Conservation (phyloP, 345 rosid species). For the Arabidopsis arenosa region DNA sequence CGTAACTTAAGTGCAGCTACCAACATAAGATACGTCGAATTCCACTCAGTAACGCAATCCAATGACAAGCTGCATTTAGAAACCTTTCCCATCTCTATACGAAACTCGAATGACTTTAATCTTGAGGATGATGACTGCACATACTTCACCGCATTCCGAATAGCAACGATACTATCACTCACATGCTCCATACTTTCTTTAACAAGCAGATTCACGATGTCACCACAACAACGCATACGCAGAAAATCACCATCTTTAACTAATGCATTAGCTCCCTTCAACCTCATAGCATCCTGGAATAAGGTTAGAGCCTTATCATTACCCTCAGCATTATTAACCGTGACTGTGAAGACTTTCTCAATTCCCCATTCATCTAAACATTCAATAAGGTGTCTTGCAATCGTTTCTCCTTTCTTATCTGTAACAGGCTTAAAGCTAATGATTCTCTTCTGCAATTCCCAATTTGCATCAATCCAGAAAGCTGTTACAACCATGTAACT, state of each 20-base stretch:
- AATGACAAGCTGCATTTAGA: neutral
- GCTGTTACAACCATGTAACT: constrained; percentile 6
- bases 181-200: neutral
- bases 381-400: neutral
- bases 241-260: neutral
- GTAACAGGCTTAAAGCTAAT: neutral
- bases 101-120: neutral
- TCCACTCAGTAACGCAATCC: neutral
- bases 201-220: neutral
- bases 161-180: neutral
- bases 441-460: neutral
- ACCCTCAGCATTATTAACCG: neutral
- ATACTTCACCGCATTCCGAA: constrained; percentile 14
- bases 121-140: neutral
- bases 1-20: neutral
- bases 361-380: constrained; percentile 18
- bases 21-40: neutral
- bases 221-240: constrained; percentile 13
- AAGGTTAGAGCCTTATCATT: neutral
- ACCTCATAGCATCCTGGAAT: neutral
- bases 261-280: neutral
- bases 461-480: neutral
- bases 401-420: neutral
- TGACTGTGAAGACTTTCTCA: constrained; percentile 1
- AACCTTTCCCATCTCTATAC: neutral